Conservation (phyloP, 2,329 filamentous ascomycete species). For the Claviceps cyperi region DNA sequence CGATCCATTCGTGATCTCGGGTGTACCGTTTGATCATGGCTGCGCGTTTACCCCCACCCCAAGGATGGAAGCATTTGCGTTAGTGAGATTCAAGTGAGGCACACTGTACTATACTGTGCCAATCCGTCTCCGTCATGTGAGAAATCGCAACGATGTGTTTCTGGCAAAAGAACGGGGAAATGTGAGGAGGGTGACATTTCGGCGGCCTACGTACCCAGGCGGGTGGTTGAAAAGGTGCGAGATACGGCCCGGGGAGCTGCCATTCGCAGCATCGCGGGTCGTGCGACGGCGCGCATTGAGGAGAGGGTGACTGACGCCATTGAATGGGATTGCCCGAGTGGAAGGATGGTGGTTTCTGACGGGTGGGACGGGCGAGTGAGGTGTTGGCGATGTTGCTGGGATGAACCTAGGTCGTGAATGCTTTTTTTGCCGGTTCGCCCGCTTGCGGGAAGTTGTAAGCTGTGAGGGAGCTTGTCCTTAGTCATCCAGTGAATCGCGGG, state of each 20-base stretch:
- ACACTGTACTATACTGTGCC: too few species aligned
- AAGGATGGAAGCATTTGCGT: too few species aligned
- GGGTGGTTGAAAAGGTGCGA: slow-evolving; percentile 30
- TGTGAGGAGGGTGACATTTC: not conserved
- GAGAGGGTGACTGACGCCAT: slow-evolving; percentile 50
- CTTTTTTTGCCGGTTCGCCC: too few species aligned
- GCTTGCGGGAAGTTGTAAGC: too few species aligned
- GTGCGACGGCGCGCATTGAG: slow-evolving; percentile 31
- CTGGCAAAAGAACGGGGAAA: too few species aligned
- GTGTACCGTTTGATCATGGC: slow-evolving; percentile 72
- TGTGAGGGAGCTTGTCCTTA: too few species aligned
- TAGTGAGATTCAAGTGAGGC: too few species aligned
- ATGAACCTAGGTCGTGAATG: too few species aligned
- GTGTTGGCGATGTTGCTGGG: not conserved
- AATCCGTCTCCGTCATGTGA: too few species aligned
- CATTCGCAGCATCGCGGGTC: slow-evolving; percentile 28
- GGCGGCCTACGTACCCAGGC: slow-evolving; percentile 17
- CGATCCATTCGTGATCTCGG: slow-evolving; percentile 96
- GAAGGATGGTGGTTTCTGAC: not conserved
- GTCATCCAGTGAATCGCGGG: too few species aligned
- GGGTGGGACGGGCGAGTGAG: not conserved
- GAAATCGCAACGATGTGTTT: too few species aligned
- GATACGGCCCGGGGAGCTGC: slow-evolving; percentile 21
- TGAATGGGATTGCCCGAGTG: slow-evolving; percentile 11
- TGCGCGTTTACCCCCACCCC: slow-evolving; percentile 14